Evolutionary conservation across 768 basidiomycete species (phyloP).

Genomic region (Calocera cornea): DNA sequence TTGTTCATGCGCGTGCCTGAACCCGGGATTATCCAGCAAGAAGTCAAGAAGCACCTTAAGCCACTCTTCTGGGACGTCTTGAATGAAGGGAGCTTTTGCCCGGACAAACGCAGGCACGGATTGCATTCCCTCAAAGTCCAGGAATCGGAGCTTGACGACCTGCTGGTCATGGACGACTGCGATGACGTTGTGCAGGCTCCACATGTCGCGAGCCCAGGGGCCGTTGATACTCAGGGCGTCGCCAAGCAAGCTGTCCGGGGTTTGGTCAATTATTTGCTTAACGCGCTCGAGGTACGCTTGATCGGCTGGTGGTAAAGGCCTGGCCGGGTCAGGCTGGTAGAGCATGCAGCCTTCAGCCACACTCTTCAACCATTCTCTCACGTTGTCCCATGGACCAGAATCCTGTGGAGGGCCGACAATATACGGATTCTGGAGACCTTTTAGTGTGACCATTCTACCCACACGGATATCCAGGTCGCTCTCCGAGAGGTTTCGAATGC

Average conservation of each 20-base stretch:
- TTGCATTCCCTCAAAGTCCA: background rate
- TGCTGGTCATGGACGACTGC: background rate
- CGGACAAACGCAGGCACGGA: background rate
- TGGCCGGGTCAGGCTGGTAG: background rate
- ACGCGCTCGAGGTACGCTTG: background rate
- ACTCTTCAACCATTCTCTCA: background rate
- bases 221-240: background rate
- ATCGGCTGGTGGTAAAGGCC: no score
- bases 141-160: background rate
- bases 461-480: background rate
- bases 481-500: background rate
- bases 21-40: background rate
- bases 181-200: background rate
- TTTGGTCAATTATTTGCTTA: background rate
- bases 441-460: background rate
- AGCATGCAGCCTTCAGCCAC: background rate
- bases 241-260: background rate
- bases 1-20: background rate
- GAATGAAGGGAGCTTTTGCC: background rate
- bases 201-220: background rate
- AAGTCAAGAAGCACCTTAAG: background rate
- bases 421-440: background rate
- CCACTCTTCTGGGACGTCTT: background rate
- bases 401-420: background rate
- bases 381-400: background rate